A percentile compares a stretch with the other conserved stretches of the same genome.
Conservation (phyloP, 768 basidiomycete genomes). For the Phallus indusiatus region DNA sequence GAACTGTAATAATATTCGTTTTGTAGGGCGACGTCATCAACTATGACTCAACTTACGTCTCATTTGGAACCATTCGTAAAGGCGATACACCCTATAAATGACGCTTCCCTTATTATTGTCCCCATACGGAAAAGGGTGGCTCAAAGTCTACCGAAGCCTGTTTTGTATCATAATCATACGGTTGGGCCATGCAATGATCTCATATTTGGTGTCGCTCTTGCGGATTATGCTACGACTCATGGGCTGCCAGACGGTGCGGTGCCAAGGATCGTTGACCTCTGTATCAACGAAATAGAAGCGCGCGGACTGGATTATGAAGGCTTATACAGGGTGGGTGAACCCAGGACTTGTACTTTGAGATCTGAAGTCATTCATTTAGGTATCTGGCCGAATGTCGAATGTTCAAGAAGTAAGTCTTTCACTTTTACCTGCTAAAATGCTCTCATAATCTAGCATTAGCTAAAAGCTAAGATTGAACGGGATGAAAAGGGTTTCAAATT, state of each 20-base stretch:
- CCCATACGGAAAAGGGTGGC: constrained; percentile 54
- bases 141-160: constrained; percentile 57
- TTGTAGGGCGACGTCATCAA: constrained; percentile 65
- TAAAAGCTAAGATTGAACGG: constrained; percentile 80
- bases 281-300: constrained; percentile 73
- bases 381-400: constrained; percentile 76
- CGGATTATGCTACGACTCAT: constrained; percentile 82
- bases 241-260: constrained; percentile 61
- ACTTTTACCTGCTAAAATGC: background rate
- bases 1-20: background rate
- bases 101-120: constrained; percentile 47
- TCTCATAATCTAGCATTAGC: constrained; percentile 29
- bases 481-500: constrained; percentile 73
- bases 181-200: constrained; percentile 84
- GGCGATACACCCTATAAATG: constrained; percentile 61
- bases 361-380: constrained; percentile 29
- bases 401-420: constrained; percentile 59
- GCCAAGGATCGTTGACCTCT: constrained; percentile 73
- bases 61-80: constrained; percentile 55
- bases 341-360: background rate
- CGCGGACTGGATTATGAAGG: constrained; percentile 73
- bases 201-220: constrained; percentile 81
- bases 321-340: constrained; percentile 56
- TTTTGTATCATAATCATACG: constrained; percentile 65
- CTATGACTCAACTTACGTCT: constrained; percentile 62